Evolutionary conservation across 1,284 basidiomycete genomes (phyloP).

Genomic region (Melampsora larici-populina): DNA sequence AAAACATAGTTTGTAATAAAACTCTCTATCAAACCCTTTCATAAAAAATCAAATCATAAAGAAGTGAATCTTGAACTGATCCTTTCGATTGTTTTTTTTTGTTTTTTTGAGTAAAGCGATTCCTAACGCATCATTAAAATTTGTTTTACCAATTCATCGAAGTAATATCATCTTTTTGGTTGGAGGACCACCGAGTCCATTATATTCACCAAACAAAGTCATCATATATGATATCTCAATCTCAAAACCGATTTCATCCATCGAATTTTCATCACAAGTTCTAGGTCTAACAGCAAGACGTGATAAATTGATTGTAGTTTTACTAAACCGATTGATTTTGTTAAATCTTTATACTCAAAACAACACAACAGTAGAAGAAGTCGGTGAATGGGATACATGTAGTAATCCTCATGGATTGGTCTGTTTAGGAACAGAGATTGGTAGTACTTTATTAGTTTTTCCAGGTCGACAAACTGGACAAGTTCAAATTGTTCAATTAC

Average conservation of each 20-base stretch:
- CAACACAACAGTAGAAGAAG: background rate
- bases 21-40: background rate
- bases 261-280: constrained; percentile 86
- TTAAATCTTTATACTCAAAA: constrained; percentile 65
- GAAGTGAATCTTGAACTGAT: constrained; percentile 60
- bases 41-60: background rate
- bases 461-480: constrained; percentile 85
- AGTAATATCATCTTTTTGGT: constrained; percentile 83
- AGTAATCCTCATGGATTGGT: constrained; percentile 65
- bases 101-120: constrained; percentile 17
- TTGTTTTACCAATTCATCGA: constrained; percentile 72
- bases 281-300: constrained; percentile 73
- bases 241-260: constrained; percentile 73
- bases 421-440: constrained; percentile 70
- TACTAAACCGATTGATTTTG: constrained; percentile 72
- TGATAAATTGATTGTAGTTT: constrained; percentile 76
- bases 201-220: constrained; percentile 91
- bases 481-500: constrained; percentile 80
- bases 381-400: constrained; percentile 30
- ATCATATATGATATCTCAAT: constrained; percentile 80
- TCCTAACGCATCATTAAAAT: constrained; percentile 45
- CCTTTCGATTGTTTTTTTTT: constrained; percentile 54
- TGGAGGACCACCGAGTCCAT: constrained; percentile 82
- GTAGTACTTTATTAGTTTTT: constrained; percentile 76
- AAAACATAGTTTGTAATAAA: constrained; percentile 66